These are phyloP conservation scores for Grosmannia huntii DNA, from an alignment of 2,329 filamentous ascomycete species.

Conservation along the genomic window DNA sequence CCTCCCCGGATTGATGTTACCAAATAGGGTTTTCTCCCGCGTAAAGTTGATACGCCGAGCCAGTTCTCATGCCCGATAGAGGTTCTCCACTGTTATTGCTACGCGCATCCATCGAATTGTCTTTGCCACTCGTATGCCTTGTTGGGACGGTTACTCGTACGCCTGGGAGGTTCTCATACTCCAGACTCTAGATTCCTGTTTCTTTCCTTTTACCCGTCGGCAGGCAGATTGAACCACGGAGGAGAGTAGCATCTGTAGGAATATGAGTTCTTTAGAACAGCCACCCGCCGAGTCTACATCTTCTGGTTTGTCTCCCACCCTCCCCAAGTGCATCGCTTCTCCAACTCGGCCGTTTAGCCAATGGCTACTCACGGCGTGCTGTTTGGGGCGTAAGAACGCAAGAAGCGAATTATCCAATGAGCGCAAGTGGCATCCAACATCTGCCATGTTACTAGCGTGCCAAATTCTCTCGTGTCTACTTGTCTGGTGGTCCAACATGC, in stretches of 20 bases:
- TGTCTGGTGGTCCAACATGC: neutral
- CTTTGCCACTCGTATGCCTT: too few species aligned
- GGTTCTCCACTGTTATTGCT: too few species aligned
- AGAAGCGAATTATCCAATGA: too few species aligned
- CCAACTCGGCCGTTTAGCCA: neutral
- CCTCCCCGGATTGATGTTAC: too few species aligned
- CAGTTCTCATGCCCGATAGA: too few species aligned
- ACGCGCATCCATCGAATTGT: too few species aligned
- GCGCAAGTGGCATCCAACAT: neutral
- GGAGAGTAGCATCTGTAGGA: neutral
- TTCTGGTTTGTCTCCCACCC: too few species aligned
- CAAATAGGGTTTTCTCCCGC: too few species aligned
- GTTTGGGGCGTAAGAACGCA: neutral
- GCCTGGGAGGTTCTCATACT: neutral
- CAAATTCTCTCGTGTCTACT: neutral
- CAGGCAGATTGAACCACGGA: neutral
- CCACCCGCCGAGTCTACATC: neutral
- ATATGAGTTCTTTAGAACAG: neutral
- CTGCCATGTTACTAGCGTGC: neutral
- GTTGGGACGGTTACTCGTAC: neutral
- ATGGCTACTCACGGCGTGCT: neutral
- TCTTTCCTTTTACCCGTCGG: neutral
- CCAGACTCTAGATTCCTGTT: neutral
- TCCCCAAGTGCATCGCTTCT: neutral
- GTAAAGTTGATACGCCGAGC: too few species aligned